phyloP scores from a whole-genome alignment of 192 early-diverging fungal species.

The Rhizophagus sp. region DNA sequence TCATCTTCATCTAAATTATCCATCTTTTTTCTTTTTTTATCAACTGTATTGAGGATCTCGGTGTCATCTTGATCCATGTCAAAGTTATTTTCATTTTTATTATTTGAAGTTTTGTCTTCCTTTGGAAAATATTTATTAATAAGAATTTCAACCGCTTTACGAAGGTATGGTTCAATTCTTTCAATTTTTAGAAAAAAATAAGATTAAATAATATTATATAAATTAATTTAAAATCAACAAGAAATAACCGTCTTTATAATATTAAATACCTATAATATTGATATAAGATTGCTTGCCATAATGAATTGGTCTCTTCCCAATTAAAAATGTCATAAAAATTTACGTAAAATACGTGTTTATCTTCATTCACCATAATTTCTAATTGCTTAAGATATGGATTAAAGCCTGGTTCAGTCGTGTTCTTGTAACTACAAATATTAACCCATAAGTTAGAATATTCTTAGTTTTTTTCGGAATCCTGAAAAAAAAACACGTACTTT shows the following conservation, averaged over 20 bases:
- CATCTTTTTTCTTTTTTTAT: conserved; percentile 26
- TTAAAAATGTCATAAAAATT: conserved; percentile 65
- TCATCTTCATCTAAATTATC: neutral
- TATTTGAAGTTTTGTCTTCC: conserved; percentile 46
- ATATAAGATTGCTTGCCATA: conserved; percentile 62
- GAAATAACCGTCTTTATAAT: neutral
- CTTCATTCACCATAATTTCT: neutral
- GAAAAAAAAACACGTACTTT: neutral
- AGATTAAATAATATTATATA: too few species aligned
- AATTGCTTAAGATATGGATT: conserved; percentile 8
- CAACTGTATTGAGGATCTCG: neutral
- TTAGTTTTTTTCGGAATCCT: too few species aligned
- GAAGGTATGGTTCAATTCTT: conserved; percentile 81
- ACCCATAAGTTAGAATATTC: neutral
- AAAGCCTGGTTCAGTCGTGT: neutral
- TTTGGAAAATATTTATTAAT: conserved; percentile 68
- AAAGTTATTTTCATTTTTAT: neutral
- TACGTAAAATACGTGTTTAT: conserved; percentile 68
- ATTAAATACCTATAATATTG: conserved; percentile 69
- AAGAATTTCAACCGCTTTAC: conserved; percentile 80
- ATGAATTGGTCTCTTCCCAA: conserved; percentile 51
- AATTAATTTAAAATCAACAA: too few species aligned
- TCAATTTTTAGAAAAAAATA: neutral
- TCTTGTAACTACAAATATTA: neutral
- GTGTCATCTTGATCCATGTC: neutral